These are phyloP conservation scores for Suillus occidentalis DNA, from an alignment of 768 basidiomycete genomes.

Conservation along the genomic window DNA sequence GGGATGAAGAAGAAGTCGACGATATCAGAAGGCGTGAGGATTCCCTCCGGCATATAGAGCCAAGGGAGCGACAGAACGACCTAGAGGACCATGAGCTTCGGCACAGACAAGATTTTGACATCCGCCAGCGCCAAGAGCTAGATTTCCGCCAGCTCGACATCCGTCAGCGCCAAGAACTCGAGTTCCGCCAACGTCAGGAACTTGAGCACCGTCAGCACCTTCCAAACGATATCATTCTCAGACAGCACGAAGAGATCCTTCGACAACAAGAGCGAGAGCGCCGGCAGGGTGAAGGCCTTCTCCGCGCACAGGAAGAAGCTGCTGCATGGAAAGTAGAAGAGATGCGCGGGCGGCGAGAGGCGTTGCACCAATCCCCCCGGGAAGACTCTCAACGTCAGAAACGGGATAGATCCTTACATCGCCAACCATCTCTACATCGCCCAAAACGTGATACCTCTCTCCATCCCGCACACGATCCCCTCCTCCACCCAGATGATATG, in stretches of 20 bases:
- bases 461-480: background rate
- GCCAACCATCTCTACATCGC: background rate
- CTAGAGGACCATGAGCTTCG: background rate
- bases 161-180: background rate
- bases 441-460: background rate
- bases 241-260: background rate
- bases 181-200: constrained; percentile 1
- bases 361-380: background rate
- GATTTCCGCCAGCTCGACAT: background rate
- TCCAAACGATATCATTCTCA: background rate
- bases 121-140: background rate
- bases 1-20: constrained; percentile 6
- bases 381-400: background rate
- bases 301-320: background rate
- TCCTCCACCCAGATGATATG: background rate
- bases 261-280: constrained; percentile 1
- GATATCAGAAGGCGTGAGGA: background rate
- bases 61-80: constrained; percentile 13
- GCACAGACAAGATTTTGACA: background rate
- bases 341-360: background rate
- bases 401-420: background rate
- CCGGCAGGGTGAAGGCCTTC: background rate
- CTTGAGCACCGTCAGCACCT: background rate
- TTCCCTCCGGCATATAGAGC: constrained; percentile 14
- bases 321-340: background rate